A percentile compares a stretch with the other conserved stretches of the same genome.
phyloP scores from a whole-genome alignment of 345 rosid genomes.

The Pugionium cornutum region DNA sequence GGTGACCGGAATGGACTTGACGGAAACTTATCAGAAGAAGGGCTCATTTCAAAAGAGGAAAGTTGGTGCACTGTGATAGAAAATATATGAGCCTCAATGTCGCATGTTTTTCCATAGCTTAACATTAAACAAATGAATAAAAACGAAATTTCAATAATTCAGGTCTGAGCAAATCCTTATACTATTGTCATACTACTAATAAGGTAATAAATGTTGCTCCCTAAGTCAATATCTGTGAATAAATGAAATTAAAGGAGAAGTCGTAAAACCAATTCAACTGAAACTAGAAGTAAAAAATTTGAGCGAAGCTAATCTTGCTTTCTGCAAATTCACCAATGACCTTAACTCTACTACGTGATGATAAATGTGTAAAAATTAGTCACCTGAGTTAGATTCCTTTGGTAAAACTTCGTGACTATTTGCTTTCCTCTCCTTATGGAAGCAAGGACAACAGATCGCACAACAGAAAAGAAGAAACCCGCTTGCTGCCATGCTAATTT shows the following conservation, averaged over 20 bases:
- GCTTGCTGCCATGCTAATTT: constrained; percentile 50
- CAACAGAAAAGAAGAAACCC: constrained; percentile 62
- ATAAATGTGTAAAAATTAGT: constrained; percentile 34
- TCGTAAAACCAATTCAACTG: neutral
- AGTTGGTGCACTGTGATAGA: constrained; percentile 57
- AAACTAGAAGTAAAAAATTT: neutral
- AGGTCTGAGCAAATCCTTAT: constrained; percentile 3
- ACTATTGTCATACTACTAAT: constrained; percentile 5
- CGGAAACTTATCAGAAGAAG: constrained; percentile 63
- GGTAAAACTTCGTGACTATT: constrained; percentile 54
- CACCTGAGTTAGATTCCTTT: constrained; percentile 67
- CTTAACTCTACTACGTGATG: constrained; percentile 1
- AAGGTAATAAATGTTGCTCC: neutral
- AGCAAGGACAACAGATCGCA: constrained; percentile 58
- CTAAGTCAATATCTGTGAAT: neutral
- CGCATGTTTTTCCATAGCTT: constrained; percentile 7
- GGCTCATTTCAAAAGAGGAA: constrained; percentile 53
- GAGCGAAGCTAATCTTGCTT: neutral
- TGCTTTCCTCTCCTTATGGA: constrained; percentile 62
- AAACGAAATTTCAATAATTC: neutral
- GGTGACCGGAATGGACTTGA: constrained; percentile 37
- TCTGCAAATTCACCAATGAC: constrained; percentile 7
- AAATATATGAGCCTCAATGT: constrained; percentile 27
- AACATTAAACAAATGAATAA: neutral
- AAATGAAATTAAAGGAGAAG: neutral